These are phyloP conservation scores for Boletus speciosus DNA, from an alignment of 768 basidiomycete genomes.

Conservation along the genomic window DNA sequence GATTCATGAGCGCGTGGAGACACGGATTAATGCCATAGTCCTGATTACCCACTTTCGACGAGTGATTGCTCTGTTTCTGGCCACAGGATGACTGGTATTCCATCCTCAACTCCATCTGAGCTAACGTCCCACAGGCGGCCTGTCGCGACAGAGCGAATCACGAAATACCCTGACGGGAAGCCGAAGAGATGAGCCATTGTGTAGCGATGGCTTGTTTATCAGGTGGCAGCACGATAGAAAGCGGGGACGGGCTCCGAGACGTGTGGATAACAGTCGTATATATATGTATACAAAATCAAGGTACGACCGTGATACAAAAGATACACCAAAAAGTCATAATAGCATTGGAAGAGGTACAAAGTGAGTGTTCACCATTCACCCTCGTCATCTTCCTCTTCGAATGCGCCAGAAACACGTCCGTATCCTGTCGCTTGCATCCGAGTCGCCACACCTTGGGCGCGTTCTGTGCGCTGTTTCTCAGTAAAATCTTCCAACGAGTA, in stretches of 20 bases:
- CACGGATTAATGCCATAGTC: not conserved
- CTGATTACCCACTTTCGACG: constrained; percentile 60
- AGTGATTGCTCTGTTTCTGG: constrained; percentile 71
- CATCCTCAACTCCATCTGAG: constrained; percentile 34
- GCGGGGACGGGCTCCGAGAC: not conserved
- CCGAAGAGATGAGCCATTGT: constrained; percentile 27
- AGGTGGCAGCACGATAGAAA: not conserved
- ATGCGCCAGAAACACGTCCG: constrained; percentile 27
- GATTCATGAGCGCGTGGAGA: constrained; percentile 11
- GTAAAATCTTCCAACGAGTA: constrained; percentile 71
- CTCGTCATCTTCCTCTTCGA: constrained; percentile 23
- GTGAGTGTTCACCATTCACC: constrained; percentile 1
- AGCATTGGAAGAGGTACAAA: not conserved
- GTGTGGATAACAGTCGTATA: not conserved
- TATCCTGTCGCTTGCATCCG: constrained; percentile 9
- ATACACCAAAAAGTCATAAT: not conserved
- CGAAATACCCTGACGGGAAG: constrained; percentile 40
- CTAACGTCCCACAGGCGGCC: constrained; percentile 36
- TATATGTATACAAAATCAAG: not conserved
- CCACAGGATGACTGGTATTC: constrained; percentile 56
- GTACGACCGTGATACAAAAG: not conserved
- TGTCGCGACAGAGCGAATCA: constrained; percentile 36
- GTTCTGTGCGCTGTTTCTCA: constrained; percentile 48
- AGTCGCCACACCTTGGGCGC: constrained; percentile 16
- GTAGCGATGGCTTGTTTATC: not conserved